phyloP scores from a whole-genome alignment of 2,329 filamentous ascomycete species.

The Xylaria arbuscula region DNA sequence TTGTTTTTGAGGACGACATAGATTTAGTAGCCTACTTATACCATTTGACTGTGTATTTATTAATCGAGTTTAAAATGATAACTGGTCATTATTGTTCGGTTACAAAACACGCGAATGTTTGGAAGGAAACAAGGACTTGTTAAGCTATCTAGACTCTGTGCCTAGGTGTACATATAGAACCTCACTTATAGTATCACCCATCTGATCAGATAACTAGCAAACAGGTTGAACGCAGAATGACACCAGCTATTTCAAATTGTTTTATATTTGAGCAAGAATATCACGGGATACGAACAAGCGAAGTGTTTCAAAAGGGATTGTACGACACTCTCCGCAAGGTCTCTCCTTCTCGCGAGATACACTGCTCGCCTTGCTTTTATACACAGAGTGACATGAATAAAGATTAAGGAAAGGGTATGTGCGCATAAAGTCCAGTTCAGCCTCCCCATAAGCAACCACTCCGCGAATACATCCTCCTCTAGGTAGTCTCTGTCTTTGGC shows the following conservation, averaged over 20 bases:
- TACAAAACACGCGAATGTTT: no score
- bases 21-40: no score
- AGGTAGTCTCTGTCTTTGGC: slow-evolving; percentile 60
- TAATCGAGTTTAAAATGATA: no score
- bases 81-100: no score
- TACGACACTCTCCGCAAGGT: slow-evolving; percentile 33
- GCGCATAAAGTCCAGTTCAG: slow-evolving; percentile 35
- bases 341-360: slow-evolving; percentile 39
- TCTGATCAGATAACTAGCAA: no score
- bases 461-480: background rate
- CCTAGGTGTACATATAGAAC: no score
- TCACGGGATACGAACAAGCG: slow-evolving; percentile 25
- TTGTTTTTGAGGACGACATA: no score
- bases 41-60: no score
- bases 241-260: background rate
- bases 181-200: background rate
- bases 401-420: slow-evolving; percentile 44
- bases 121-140: no score
- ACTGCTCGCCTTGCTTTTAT: slow-evolving; percentile 38
- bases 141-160: no score
- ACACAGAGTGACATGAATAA: slow-evolving; percentile 36
- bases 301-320: slow-evolving; percentile 30
- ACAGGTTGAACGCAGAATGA: background rate
- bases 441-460: slow-evolving; percentile 29
- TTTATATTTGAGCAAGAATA: slow-evolving; percentile 11